Percentiles rank a stretch among this genome's conserved stretches.
phyloP scores from a whole-genome alignment of 2,329 filamentous ascomycete species.

The Ilyonectria robusta region DNA sequence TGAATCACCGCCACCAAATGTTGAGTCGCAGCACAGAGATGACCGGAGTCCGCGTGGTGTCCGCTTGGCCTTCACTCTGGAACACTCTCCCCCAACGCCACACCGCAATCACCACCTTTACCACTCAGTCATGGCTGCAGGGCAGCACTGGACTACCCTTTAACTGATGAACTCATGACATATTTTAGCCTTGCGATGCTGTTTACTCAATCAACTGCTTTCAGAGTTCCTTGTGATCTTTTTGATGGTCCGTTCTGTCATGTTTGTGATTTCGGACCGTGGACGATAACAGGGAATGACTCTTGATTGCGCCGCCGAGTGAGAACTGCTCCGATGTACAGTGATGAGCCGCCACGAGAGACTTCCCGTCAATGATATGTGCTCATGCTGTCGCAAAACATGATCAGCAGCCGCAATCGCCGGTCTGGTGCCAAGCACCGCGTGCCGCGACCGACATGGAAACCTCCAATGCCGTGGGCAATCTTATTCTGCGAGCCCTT shows the following conservation, averaged over 20 bases:
- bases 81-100: background rate
- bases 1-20: background rate
- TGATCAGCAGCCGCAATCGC: background rate
- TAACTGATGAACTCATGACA: background rate
- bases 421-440: background rate
- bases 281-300: background rate
- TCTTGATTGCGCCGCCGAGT: background rate
- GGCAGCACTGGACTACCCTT: background rate
- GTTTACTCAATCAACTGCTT: background rate
- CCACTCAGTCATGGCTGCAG: background rate
- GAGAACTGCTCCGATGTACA: background rate
- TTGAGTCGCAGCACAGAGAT: background rate
- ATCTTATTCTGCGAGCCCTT: background rate
- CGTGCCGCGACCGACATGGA: background rate
- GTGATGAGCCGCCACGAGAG: background rate
- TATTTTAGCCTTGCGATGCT: background rate
- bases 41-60: slow-evolving; percentile 2
- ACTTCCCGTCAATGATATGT: background rate
- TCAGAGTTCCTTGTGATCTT: background rate
- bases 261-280: background rate
- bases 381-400: background rate
- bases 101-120: background rate
- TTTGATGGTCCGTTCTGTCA: background rate
- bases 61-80: background rate
- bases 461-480: background rate